phyloP scores from a whole-genome alignment of 176 grass and related monocot genomes.

The Avena atlantica region DNA sequence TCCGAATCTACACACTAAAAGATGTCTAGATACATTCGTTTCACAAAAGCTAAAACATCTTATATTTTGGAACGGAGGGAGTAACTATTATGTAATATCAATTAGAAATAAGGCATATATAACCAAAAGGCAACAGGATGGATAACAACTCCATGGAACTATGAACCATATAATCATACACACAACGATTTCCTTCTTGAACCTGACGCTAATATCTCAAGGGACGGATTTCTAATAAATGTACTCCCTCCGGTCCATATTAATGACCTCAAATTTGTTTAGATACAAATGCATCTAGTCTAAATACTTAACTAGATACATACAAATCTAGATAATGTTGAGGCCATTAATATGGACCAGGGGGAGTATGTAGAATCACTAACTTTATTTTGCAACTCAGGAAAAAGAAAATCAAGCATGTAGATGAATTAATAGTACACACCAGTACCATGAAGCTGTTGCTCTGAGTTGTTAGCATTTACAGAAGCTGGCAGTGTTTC shows the following conservation, averaged over 20 bases:
- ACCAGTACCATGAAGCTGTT: constrained; percentile 48
- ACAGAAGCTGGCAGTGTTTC: constrained; percentile 32
- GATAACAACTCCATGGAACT: background rate
- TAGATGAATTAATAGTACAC: background rate
- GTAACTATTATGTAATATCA: background rate
- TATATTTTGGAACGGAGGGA: too few relatives aligned
- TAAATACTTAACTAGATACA: too few relatives aligned
- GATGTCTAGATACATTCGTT: too few relatives aligned
- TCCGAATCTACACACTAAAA: too few relatives aligned
- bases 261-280: too few relatives aligned
- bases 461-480: constrained; percentile 41
- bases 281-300: too few relatives aligned
- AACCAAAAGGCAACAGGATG: background rate
- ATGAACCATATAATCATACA: constrained; percentile 16
- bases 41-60: too few relatives aligned
- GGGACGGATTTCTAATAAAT: background rate
- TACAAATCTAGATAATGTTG: too few relatives aligned
- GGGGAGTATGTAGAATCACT: background rate
- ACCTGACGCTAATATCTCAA: background rate
- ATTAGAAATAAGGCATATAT: background rate
- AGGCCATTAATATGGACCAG: too few relatives aligned
- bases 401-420: constrained; percentile 29
- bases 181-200: background rate
- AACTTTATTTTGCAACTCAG: constrained; percentile 9
- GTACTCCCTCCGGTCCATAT: background rate